Conservation (phyloP, 148 eudicot genomes). For the Persicaria maculosa region DNA sequence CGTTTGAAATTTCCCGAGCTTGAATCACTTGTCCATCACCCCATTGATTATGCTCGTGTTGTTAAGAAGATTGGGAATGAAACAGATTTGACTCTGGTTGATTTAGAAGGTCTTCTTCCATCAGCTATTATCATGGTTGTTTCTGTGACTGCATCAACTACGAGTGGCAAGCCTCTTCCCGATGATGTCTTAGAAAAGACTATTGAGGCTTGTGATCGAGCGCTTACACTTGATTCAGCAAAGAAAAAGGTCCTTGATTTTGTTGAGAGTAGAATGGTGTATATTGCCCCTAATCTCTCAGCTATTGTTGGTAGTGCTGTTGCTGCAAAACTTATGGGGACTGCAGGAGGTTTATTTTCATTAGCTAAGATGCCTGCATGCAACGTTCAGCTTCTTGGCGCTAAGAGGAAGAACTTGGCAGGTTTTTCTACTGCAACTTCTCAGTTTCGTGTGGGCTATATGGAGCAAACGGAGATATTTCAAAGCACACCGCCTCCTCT, state of each 20-base stretch:
- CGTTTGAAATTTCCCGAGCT: slow-evolving; percentile 94
- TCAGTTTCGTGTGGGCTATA: slow-evolving; percentile 83
- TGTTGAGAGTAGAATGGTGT: slow-evolving; percentile 93
- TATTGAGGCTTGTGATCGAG: slow-evolving; percentile 89
- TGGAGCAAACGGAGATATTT: slow-evolving; percentile 86
- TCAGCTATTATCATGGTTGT: slow-evolving; percentile 96
- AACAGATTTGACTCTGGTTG: slow-evolving; percentile 83
- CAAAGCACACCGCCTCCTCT: slow-evolving; percentile 83
- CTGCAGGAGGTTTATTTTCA: slow-evolving; percentile 88
- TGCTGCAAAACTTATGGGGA: slow-evolving; percentile 96
- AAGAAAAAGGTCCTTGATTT: slow-evolving; percentile 95
- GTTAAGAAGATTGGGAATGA: slow-evolving; percentile 94
- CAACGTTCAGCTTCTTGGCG: slow-evolving; percentile 92
- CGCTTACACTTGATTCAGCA: slow-evolving; percentile 66
- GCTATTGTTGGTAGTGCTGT: slow-evolving; percentile 95
- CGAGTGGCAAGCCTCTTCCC: slow-evolving; percentile 94
- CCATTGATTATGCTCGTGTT: slow-evolving; percentile 92
- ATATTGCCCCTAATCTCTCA: slow-evolving; percentile 94
- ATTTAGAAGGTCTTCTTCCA: slow-evolving; percentile 89
- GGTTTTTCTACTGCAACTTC: slow-evolving; percentile 95
- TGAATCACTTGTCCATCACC: slow-evolving; percentile 95
- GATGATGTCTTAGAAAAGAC: slow-evolving; percentile 78
- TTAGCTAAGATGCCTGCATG: slow-evolving; percentile 98
- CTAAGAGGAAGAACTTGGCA: slow-evolving; percentile 77
- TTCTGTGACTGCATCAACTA: slow-evolving; percentile 95